Evolutionary conservation across 2,329 filamentous ascomycete genomes (phyloP).

Genomic region (Pestalotiopsis sp.): DNA sequence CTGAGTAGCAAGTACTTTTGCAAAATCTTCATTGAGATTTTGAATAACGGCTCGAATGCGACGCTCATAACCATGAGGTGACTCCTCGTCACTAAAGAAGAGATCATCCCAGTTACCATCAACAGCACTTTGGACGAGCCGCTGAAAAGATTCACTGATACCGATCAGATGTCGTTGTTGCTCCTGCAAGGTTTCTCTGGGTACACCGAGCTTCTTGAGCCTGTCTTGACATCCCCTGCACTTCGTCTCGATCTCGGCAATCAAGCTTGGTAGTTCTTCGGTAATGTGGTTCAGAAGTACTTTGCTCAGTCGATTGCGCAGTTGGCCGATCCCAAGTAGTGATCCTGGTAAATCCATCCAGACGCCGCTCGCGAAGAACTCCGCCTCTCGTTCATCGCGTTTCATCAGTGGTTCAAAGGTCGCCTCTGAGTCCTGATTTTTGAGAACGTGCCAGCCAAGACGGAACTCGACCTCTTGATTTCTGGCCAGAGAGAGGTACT

Average conservation of each 20-base stretch:
- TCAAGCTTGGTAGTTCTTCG: slow-evolving; percentile 29
- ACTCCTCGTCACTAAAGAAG: slow-evolving; percentile 26
- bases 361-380: slow-evolving; percentile 16
- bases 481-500: slow-evolving; percentile 40
- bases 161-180: slow-evolving; percentile 30
- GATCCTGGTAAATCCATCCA: slow-evolving; percentile 14
- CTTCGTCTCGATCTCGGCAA: slow-evolving; percentile 29
- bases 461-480: slow-evolving; percentile 46
- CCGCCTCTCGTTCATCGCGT: slow-evolving; percentile 13
- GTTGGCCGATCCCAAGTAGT: slow-evolving; percentile 20
- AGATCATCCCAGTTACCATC: slow-evolving; percentile 29
- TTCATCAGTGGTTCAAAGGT: slow-evolving; percentile 10
- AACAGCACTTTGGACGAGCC: slow-evolving; percentile 24
- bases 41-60: slow-evolving; percentile 27
- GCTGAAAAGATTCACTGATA: slow-evolving; percentile 26
- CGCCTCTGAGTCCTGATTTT: slow-evolving; percentile 34
- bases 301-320: slow-evolving; percentile 26
- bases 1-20: slow-evolving; percentile 18
- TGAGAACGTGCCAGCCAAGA: slow-evolving; percentile 54
- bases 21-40: slow-evolving; percentile 10
- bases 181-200: slow-evolving; percentile 20
- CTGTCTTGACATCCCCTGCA: slow-evolving; percentile 21
- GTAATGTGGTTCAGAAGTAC: slow-evolving; percentile 30
- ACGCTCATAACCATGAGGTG: slow-evolving; percentile 16
- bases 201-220: slow-evolving; percentile 25